These are phyloP conservation scores for Colletotrichum abscissum DNA, from an alignment of 2,329 filamentous ascomycete species.

Conservation along the genomic window DNA sequence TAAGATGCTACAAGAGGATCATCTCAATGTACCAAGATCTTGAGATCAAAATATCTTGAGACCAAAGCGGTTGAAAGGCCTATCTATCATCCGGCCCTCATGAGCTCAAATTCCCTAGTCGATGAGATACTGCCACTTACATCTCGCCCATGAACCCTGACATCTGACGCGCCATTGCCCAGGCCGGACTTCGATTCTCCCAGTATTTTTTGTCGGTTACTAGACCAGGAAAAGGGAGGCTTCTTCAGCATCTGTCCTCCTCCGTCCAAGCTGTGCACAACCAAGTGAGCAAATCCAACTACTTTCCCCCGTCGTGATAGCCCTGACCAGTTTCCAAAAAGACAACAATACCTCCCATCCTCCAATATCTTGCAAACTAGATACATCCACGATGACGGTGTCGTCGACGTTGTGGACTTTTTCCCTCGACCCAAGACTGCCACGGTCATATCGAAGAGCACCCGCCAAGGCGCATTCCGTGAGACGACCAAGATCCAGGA, in stretches of 20 bases:
- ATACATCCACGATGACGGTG: constrained; percentile 81
- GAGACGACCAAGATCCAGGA: constrained; percentile 66
- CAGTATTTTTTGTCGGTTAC: constrained; percentile 77
- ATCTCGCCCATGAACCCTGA: not conserved
- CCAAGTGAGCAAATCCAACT: constrained; percentile 56
- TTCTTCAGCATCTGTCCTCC: constrained; percentile 76
- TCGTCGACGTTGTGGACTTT: constrained; percentile 79
- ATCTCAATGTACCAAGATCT: no score
- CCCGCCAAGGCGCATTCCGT: constrained; percentile 63
- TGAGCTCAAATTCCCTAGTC: no score
- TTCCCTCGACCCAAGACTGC: constrained; percentile 76
- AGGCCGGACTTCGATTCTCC: constrained; percentile 85
- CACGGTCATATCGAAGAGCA: constrained; percentile 57
- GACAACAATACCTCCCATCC: constrained; percentile 79
- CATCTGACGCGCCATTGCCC: not conserved
- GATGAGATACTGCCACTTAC: not conserved
- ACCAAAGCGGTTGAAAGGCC: not conserved
- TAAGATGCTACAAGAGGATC: not conserved
- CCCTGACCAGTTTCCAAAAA: not conserved
- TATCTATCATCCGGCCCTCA: not conserved
- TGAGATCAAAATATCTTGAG: no score
- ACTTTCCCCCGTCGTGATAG: not conserved
- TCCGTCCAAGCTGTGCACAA: constrained; percentile 65
- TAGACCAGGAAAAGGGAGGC: constrained; percentile 81
- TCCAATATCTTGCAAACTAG: constrained; percentile 81